These are phyloP conservation scores for Neurospora discreta DNA, from an alignment of 495 filamentous ascomycete genomes.

Conservation along the genomic window DNA sequence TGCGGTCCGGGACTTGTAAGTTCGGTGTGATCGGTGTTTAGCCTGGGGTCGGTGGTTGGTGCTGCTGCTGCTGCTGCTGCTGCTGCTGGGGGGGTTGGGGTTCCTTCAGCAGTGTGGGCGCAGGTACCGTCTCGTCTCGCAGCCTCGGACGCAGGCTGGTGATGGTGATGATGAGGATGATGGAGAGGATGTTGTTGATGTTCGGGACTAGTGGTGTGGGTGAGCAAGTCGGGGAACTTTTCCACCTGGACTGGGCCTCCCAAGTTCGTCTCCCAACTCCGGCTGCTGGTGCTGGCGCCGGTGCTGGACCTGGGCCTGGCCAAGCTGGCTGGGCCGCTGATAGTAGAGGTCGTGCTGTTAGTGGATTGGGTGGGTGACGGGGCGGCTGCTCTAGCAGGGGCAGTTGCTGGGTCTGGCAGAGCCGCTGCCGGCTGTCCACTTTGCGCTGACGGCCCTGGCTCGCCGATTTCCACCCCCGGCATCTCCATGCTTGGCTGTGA, in stretches of 20 bases:
- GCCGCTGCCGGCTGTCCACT: constrained; percentile 6
- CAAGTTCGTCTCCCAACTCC: background rate
- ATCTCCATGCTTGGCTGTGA: background rate
- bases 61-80: background rate
- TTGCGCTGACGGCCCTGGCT: constrained; percentile 9
- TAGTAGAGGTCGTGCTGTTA: background rate
- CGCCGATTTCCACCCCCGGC: constrained; percentile 12
- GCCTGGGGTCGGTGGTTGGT: background rate
- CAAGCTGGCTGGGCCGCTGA: background rate
- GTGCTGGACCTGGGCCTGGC: background rate
- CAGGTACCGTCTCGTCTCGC: background rate
- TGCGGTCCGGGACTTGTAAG: background rate
- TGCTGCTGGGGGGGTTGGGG: background rate
- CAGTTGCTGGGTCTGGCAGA: constrained; percentile 2
- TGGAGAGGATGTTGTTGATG: constrained; percentile 1
- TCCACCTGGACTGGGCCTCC: constrained; percentile 1
- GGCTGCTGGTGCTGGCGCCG: constrained; percentile 1
- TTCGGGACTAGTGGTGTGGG: constrained; percentile 1
- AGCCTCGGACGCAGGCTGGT: background rate
- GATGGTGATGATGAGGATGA: constrained; percentile 1
- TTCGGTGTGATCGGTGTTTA: background rate
- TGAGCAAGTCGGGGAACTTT: constrained; percentile 22
- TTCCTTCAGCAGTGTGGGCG: background rate
- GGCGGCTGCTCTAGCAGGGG: background rate
- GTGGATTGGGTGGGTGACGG: background rate